Evolutionary conservation across 257 asterid genomes (phyloP), one percentile per base, ranked within the genome.

Genomic region (Solanum commersonii): DNA sequence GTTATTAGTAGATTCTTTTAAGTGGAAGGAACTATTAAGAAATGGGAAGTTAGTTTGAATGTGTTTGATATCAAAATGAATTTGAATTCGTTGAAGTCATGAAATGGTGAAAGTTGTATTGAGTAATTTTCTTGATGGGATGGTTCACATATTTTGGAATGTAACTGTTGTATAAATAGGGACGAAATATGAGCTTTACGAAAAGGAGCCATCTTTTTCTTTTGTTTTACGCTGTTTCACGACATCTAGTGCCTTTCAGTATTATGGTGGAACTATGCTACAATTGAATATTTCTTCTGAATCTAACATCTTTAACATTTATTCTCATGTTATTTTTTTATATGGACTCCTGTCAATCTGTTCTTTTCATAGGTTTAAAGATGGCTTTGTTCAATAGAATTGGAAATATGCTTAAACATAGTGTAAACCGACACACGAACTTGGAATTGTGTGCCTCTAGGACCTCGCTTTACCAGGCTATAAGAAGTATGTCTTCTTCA

Each of bases 321-420:
- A 42, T 79, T 27, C 8, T 49, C 38, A 10, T 46, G 85, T 81
- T 16, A 18, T 49, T 25, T 81, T 81, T 16, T 81, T 5, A 81
- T 46, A 29, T 0, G 9, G 70, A 81, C 20, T 81, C 70, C 6
- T 44, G 65, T 0, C 9, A 1, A 16, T 44, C 67, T 44, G 25
- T 79, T 60, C 8, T 85, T 78, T 87, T 82, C 68, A n/a, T 84
- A 91, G 96, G 93, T 91, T 65, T 87, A 72, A 88, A 40, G 85
- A 96, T 96, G 99, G 98, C 99, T 81, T 94, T 94, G 77, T 89
- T 94, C 83, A 95, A 90, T 91, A 93, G 95, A 91, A 93, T 95
- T 23, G 90, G 98, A 89, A 92, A 76, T 76, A 88, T 93, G 90
- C 92, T 96, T 33, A 95, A 89, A 89, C 95, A 93, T 88, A 88